Base-by-base conservation (phyloP, 1,139 yeast species). In the Geotrichum siamense region DNA sequence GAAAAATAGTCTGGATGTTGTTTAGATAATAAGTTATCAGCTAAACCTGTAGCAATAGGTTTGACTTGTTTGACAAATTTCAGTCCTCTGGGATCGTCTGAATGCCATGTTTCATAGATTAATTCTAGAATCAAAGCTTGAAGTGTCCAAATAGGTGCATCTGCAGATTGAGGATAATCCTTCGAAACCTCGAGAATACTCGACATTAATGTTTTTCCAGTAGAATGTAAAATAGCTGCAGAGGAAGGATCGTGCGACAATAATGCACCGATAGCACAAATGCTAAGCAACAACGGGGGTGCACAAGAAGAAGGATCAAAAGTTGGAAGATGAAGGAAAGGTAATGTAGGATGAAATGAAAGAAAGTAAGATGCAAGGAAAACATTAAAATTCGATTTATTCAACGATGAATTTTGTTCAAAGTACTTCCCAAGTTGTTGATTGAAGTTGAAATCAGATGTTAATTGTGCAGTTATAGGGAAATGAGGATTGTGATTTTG, bases 261-360 rank as follows among this genome's bases (percentile, higher is more conserved):
- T 19, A 54, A 49, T 0, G 68, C 66, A 3, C 68, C 68, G 28
- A 64, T 51, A 2, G 66, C 55, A 47, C 66, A 59, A 12, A 62
- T 56, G 2, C 66, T 58, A 27, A 61, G 57, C 20, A 64, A 48
- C 17, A 64, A 51, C 9, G 63, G 56, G 4, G 64, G 65, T 8
- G 65, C 57, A 2, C 57, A 55, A 2, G 53, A 51, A 9, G 51
- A 52, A 1, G 64, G 63, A 36, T 59, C 55, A 43, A 37, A 37
- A 2, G 65, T 54, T 22, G 60, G 62, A 3, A 55, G 52, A 45
- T 64, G 67, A 30, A 64, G 41, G 44, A 63, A 57, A 3, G 68
- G 68, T 32, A 61, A 52, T 23, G 48, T 50, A 2, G 66, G 65
- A 42, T 64, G 67, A 53, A 59, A 63, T 39, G 53, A 54, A 32